Evolutionary conservation across 1,139 yeast genomes (phyloP).

Genomic region (Yarrowia galli): DNA sequence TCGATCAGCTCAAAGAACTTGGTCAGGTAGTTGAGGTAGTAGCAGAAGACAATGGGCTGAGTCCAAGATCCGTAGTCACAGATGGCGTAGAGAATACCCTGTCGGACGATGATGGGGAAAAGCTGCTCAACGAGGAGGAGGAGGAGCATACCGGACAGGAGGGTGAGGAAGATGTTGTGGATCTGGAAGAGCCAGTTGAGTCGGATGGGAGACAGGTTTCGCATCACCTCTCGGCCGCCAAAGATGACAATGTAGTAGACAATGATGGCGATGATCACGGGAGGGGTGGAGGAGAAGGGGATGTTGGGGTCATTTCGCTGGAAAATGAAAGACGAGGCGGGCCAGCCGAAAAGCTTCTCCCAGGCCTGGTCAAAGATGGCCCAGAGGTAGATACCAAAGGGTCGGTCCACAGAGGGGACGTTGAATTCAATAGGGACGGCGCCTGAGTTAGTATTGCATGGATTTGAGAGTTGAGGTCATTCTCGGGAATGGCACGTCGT

Average conservation of each 20-base stretch:
- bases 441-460: constrained; percentile 19
- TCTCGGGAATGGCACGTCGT: too few species aligned
- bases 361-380: constrained; percentile 75
- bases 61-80: constrained; percentile 86
- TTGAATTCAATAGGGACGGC: constrained; percentile 36
- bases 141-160: constrained; percentile 70
- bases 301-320: constrained; percentile 57
- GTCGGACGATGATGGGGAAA: constrained; percentile 74
- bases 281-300: constrained; percentile 59
- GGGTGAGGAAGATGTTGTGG: constrained; percentile 81
- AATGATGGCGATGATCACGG: constrained; percentile 66
- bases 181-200: constrained; percentile 76
- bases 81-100: constrained; percentile 86
- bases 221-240: constrained; percentile 74
- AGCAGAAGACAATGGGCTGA: constrained; percentile 79
- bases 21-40: constrained; percentile 58
- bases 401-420: constrained; percentile 74
- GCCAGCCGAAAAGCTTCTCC: constrained; percentile 52
- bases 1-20: constrained; percentile 78
- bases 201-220: constrained; percentile 67
- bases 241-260: constrained; percentile 81
- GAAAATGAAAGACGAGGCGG: constrained; percentile 77
- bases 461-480: background rate
- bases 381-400: constrained; percentile 92
- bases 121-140: constrained; percentile 82